Evolutionary conservation across 495 filamentous ascomycete species (phyloP).

Genomic region (Trichoderma erinaceum): DNA sequence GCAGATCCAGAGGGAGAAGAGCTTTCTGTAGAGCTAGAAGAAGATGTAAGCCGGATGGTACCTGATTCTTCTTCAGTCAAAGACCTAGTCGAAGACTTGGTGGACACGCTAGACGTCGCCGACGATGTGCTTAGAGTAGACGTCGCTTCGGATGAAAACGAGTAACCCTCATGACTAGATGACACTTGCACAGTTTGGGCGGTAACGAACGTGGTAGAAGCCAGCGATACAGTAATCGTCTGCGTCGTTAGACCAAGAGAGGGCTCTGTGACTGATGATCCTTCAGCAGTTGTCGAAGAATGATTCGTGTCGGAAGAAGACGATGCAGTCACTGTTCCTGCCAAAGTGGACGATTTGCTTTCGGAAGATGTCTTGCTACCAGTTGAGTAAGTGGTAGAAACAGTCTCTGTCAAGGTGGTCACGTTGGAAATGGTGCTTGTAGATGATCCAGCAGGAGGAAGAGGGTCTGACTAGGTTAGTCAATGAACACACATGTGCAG

Average conservation of each 20-base stretch:
- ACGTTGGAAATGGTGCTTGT: background rate
- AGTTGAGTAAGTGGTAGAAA: background rate
- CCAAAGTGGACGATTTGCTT: background rate
- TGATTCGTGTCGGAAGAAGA: background rate
- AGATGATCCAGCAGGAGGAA: background rate
- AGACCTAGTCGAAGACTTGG: background rate
- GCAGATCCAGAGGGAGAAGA: background rate
- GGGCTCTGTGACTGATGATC: background rate
- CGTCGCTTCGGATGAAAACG: background rate
- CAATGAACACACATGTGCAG: background rate
- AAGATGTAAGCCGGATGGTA: background rate
- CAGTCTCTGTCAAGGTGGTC: background rate
- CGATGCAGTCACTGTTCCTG: background rate
- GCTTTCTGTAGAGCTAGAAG: background rate
- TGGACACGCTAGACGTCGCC: background rate
- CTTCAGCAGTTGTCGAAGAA: background rate
- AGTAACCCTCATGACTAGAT: background rate
- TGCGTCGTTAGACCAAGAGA: background rate
- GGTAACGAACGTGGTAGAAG: slow-evolving; percentile 5
- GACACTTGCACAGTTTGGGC: background rate
- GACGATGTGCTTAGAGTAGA: background rate
- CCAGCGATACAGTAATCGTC: background rate
- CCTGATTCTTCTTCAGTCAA: background rate
- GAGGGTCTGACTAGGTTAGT: background rate
- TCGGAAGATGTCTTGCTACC: background rate